These are phyloP conservation scores for Russula abietina DNA, from an alignment of 768 basidiomycete genomes.

Conservation along the genomic window DNA sequence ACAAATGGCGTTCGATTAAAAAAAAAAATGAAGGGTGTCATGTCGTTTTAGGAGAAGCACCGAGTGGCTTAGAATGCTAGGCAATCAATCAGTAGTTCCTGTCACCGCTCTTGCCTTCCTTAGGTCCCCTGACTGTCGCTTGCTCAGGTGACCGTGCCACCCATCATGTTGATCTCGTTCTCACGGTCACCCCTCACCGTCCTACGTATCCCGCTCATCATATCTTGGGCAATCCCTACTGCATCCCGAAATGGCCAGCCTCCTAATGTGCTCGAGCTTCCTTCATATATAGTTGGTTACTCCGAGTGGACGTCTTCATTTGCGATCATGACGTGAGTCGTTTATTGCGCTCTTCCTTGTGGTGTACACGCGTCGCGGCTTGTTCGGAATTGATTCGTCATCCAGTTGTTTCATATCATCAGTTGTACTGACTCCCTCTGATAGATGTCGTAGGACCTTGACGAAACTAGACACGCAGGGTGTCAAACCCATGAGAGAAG, in stretches of 20 bases:
- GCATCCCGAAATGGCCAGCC: neutral
- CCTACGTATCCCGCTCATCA: no score
- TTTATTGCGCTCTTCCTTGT: neutral
- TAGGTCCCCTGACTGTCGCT: neutral
- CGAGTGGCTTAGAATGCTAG: neutral
- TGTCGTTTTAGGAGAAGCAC: neutral
- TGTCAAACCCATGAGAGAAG: neutral
- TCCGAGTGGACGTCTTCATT: neutral
- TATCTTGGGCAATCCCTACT: no score
- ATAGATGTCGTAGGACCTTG: neutral
- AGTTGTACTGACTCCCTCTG: neutral
- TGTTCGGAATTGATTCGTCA: neutral
- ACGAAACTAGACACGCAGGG: neutral
- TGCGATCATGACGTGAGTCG: neutral
- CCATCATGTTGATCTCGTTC: neutral
- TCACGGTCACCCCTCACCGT: neutral
- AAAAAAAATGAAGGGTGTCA: no score
- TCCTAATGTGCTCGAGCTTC: neutral
- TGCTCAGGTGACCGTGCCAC: neutral
- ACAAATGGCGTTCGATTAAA: no score
- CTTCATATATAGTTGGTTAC: neutral
- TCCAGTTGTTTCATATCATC: neutral
- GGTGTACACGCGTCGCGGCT: no score
- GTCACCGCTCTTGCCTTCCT: neutral
- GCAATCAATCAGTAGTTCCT: neutral